These are phyloP conservation scores for Suhomyces panamericanus DNA, from an alignment of 1,139 yeast genomes.

Conservation along the genomic window DNA sequence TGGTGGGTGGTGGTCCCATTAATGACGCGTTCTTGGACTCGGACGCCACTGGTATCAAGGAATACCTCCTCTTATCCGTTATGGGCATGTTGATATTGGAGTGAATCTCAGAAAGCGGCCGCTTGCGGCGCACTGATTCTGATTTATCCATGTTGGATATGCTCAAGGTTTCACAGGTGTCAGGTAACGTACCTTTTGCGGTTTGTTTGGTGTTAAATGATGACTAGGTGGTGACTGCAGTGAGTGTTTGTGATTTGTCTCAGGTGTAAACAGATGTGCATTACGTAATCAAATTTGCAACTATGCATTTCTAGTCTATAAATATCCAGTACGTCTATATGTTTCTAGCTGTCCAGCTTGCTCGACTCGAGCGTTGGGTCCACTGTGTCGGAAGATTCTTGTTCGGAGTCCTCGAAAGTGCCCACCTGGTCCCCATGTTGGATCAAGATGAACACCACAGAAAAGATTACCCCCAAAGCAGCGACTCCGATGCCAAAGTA, in stretches of 20 bases:
- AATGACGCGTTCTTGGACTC: background rate
- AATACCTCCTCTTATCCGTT: conserved; percentile 6
- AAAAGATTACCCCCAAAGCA: conserved; percentile 33
- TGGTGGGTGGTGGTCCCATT: background rate
- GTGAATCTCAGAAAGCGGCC: conserved; percentile 11
- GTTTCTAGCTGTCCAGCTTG: background rate
- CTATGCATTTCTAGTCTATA: background rate
- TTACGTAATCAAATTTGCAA: conserved; percentile 5
- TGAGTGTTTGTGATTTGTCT: conserved; percentile 4
- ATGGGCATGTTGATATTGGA: conserved; percentile 4
- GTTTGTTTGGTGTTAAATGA: background rate
- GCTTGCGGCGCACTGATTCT: conserved; percentile 4
- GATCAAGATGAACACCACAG: conserved; percentile 30
- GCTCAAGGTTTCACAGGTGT: background rate
- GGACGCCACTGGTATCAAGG: background rate
- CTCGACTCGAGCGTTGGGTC: background rate
- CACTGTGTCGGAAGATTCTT: background rate
- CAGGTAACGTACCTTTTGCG: background rate
- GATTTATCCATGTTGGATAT: conserved; percentile 2
- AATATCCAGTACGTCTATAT: background rate
- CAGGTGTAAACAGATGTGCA: conserved; percentile 4
- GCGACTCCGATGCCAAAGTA: conserved; percentile 44
- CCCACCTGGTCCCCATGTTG: conserved; percentile 20
- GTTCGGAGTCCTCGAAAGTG: conserved; percentile 8
- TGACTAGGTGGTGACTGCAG: background rate